Base-by-base conservation (phyloP, 495 filamentous ascomycete species). In the Trichoderma orchidacearum region DNA sequence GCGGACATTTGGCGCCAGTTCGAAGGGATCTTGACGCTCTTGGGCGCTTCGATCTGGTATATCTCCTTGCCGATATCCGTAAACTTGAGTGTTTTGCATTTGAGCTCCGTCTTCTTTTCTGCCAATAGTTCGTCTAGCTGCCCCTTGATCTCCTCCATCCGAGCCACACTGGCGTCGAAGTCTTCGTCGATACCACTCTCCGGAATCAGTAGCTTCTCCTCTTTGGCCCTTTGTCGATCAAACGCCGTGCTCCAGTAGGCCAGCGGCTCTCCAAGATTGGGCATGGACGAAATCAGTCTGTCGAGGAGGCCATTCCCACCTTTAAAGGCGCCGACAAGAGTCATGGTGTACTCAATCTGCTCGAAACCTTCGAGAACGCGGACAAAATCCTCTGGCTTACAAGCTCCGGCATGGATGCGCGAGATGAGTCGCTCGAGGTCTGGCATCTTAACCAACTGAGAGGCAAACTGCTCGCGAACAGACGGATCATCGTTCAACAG, bases 311-410 rank as follows among this genome's bases (percentile, higher is more conserved):
- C 86, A 41, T 89, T 83, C 1, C 85, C 89, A 27, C 73, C 72
- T 27, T 83, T 84, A 64, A 87, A 82, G 13, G 80, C 75, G 29
- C 77, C 75, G 1, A 96, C 78, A 12, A 95, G 77, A 57, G 81
- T 79, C 78, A 95, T 88, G 0, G 87, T 93, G 64, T 91, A 89
- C 41, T 94, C 89, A 17, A 97, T 96, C 67, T 95, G 92, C 69
- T 97, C 94, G 63, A 97, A 99, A 0, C 94, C 94, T 64, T 99
- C 91, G 0, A 99, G 75, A 3, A 97, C 92, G n/a, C 80, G 82
- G 23, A 95, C 81, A 64, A 99, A 99, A 67, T 97, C 93, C 36
- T 89, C 84, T 0, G 90, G 80, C 63, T 83, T 90, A 72, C 90
- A 95, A 29, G 81, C 80, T 3, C 87, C 87, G 6, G 94, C 94